A percentile compares a stretch with the other conserved stretches of the same genome.
These are phyloP conservation scores for Ogataea siamensis DNA, from an alignment of 805 yeast species.

Conservation along the genomic window DNA sequence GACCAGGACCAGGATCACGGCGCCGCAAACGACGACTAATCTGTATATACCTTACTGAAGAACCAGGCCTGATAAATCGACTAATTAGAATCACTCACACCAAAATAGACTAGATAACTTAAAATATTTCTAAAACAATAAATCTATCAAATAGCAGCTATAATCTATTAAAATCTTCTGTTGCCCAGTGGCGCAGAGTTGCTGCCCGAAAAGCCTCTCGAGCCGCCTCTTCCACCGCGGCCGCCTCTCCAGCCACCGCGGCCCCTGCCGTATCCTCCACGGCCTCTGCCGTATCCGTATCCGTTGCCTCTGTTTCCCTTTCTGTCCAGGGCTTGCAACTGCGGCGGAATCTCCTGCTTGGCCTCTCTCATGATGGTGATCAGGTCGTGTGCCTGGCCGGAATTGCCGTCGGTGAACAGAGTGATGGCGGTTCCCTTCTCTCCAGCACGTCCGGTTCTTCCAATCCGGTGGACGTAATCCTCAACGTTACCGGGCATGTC, in stretches of 20 bases:
- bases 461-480: conserved; percentile 98
- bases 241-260: conserved; percentile 35
- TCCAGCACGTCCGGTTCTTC: conserved; percentile 99
- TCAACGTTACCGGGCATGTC: conserved; percentile 98
- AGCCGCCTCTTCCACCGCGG: conserved; percentile 26
- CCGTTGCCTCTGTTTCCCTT: conserved; percentile 65
- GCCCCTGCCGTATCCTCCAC: conserved; percentile 45
- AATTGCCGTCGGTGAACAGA: conserved; percentile 84
- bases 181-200: conserved; percentile 47
- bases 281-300: conserved; percentile 49
- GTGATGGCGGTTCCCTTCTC: conserved; percentile 93
- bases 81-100: too few species aligned
- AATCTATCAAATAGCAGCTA: too few species aligned
- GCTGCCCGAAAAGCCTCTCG: conserved; percentile 40
- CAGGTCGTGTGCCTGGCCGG: conserved; percentile 86
- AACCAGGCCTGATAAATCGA: too few species aligned
- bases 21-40: neutral
- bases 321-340: conserved; percentile 71
- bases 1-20: too few species aligned
- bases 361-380: conserved; percentile 93
- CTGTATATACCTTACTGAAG: too few species aligned
- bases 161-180: conserved; percentile 37
- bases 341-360: conserved; percentile 83
- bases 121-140: too few species aligned
- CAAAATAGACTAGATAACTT: too few species aligned